Base-by-base conservation (phyloP, 2,329 filamentous ascomycete species). In the Aspergillus sp. region DNA sequence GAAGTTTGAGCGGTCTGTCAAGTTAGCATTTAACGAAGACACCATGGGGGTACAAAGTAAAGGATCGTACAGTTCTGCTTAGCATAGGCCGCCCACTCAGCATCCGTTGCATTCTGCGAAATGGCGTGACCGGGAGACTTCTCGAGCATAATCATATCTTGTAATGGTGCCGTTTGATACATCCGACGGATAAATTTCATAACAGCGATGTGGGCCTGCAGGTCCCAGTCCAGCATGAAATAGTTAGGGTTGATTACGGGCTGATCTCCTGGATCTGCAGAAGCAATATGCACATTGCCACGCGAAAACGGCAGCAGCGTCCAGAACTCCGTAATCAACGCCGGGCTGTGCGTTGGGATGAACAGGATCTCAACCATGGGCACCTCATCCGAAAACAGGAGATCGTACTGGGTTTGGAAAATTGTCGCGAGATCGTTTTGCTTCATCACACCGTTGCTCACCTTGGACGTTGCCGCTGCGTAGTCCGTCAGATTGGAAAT, bases 161-260 rank as follows among this genome's bases (percentile, higher is more conserved):
- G 52, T 33, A 64, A 35, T 5, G 57, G 57, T 8, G 44, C 41
- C 1, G 52, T 57, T 12, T 38, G 28, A 35, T 60, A 56, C 27
- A 55, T 45, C n/a, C 56, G 49, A 2, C 73, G 67, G 41, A 66
- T 67, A 51, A 68, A 69, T 0, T 58, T 57, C 0, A 65, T 63
- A 6, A 77, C 51, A 6, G 63, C 67, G 3, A 75, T 57, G 7
- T 73, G 55, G 3, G 55, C 47, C 3, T 43, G 42, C 7, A 52
- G 34, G 34, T 60, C 68, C 27, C 61, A 46, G 35, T 77, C 74
- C 1, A 62, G 55, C 10, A 60, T 59, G 29, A 65, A 53, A 2
- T 65, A 76, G 51, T 69, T 68, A 1, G 72, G 69, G 53, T 74
- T 61, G 49, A 75, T 67, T 19, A 67, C 50, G 0, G 73, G 73